A percentile compares a stretch with the other conserved stretches of the same genome.
Evolutionary conservation across 2,329 filamentous ascomycete species (phyloP).

Genomic region (Fusarium sp.): DNA sequence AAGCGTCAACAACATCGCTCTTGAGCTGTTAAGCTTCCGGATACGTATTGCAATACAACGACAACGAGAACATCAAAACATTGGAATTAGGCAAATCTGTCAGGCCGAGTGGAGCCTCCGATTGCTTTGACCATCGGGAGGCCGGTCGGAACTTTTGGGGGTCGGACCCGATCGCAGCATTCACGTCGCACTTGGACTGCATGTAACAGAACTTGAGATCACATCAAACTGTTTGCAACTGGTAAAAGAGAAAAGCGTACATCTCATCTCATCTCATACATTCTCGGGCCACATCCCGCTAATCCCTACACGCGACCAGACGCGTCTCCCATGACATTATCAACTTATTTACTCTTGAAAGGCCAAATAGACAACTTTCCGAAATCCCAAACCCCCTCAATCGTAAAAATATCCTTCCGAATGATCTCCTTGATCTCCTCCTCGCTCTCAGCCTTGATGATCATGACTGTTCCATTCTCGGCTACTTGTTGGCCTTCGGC

Average conservation of each 20-base stretch:
- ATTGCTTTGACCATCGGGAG: too few species aligned
- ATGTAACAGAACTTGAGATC: too few species aligned
- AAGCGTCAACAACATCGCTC: neutral
- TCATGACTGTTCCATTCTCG: neutral
- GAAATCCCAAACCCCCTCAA: neutral
- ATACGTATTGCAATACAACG: too few species aligned
- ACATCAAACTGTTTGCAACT: too few species aligned
- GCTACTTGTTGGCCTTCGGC: neutral
- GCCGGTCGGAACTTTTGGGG: too few species aligned
- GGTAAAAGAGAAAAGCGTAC: neutral
- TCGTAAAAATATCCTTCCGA: neutral
- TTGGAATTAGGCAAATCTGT: too few species aligned
- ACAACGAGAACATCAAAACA: neutral
- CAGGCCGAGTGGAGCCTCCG: too few species aligned
- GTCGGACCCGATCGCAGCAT: too few species aligned
- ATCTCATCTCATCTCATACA: neutral
- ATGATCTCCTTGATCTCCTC: neutral
- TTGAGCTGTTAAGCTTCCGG: neutral
- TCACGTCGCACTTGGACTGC: too few species aligned
- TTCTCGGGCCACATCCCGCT: neutral
- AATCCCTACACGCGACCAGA: neutral
- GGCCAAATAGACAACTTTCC: neutral
- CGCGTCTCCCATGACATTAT: neutral
- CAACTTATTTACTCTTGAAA: neutral
- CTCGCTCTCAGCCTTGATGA: neutral